A percentile compares a stretch with the other conserved stretches of the same genome.
These are phyloP conservation scores for Aspergillus haitiensis DNA, from an alignment of 495 filamentous ascomycete species.

Conservation along the genomic window DNA sequence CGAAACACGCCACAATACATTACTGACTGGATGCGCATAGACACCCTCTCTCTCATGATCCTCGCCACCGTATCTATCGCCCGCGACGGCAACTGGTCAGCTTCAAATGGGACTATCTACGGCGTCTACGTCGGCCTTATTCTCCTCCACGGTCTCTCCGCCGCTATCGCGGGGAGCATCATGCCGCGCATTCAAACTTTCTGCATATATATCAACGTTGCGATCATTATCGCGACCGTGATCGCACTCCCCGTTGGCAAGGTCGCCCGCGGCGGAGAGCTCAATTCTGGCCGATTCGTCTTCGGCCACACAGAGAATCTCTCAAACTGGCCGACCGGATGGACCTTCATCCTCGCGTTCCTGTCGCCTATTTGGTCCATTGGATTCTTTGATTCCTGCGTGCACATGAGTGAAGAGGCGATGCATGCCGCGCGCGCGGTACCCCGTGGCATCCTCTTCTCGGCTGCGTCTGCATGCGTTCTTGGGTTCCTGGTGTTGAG, in stretches of 20 bases:
- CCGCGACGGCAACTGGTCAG: constrained; percentile 62
- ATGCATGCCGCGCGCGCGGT: constrained; percentile 59
- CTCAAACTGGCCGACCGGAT: constrained; percentile 58
- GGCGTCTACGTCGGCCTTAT: constrained; percentile 62
- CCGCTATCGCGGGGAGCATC: constrained; percentile 53
- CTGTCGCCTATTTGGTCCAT: constrained; percentile 65
- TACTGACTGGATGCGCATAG: constrained; percentile 23
- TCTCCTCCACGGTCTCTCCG: constrained; percentile 57
- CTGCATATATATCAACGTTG: constrained; percentile 63
- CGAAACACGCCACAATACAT: not conserved
- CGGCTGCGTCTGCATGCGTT: constrained; percentile 39
- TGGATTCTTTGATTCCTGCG: constrained; percentile 51
- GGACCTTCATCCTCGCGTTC: constrained; percentile 62
- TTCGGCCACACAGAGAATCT: constrained; percentile 49
- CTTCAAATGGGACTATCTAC: constrained; percentile 60
- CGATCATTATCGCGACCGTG: constrained; percentile 62
- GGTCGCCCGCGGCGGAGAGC: constrained; percentile 27
- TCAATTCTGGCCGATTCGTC: constrained; percentile 43
- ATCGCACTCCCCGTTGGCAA: constrained; percentile 65
- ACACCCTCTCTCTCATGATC: constrained; percentile 53
- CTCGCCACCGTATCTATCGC: constrained; percentile 60
- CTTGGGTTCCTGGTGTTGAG: constrained; percentile 59
- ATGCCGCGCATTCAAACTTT: constrained; percentile 68
- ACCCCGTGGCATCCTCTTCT: constrained; percentile 57
- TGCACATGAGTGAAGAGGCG: constrained; percentile 63